Conservation (phyloP, 495 filamentous ascomycete species). For the Cercophora scortea region DNA sequence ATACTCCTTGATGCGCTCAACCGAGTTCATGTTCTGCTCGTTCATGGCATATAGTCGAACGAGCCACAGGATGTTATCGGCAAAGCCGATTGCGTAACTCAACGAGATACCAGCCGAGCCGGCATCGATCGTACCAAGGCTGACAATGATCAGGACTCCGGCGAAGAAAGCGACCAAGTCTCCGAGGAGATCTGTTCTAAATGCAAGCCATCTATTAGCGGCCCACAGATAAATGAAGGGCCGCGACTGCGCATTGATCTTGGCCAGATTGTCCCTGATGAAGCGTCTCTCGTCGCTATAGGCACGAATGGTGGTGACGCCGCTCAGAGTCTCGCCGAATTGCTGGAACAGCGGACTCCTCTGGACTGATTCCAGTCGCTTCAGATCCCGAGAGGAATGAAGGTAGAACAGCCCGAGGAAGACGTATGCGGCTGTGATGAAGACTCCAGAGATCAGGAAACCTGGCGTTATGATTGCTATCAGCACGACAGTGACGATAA, state of each 20-base stretch:
- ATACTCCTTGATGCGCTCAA: constrained; percentile 97
- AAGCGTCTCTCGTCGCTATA: constrained; percentile 94
- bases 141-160: constrained; percentile 81
- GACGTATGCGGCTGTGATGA: constrained; percentile 78
- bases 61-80: constrained; percentile 95
- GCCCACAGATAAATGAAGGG: constrained; percentile 97
- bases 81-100: constrained; percentile 97
- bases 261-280: constrained; percentile 81
- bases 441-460: constrained; percentile 79
- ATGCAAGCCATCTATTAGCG: constrained; percentile 93
- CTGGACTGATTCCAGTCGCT: constrained; percentile 90
- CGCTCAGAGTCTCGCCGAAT: constrained; percentile 92
- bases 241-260: constrained; percentile 83
- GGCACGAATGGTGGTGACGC: constrained; percentile 95
- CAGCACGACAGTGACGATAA: constrained; percentile 83
- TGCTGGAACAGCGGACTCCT: constrained; percentile 95
- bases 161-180: constrained; percentile 92
- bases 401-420: constrained; percentile 84
- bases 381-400: constrained; percentile 84
- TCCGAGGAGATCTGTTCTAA: constrained; percentile 84
- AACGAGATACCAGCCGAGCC: constrained; percentile 92
- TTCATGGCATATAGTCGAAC: constrained; percentile 91
- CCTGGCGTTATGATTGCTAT: constrained; percentile 88
- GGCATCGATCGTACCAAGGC: constrained; percentile 78
- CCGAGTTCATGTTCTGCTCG: constrained; percentile 99